These are phyloP conservation scores for Tricholoma sp. DNA, from an alignment of 768 basidiomycete species.

Conservation along the genomic window DNA sequence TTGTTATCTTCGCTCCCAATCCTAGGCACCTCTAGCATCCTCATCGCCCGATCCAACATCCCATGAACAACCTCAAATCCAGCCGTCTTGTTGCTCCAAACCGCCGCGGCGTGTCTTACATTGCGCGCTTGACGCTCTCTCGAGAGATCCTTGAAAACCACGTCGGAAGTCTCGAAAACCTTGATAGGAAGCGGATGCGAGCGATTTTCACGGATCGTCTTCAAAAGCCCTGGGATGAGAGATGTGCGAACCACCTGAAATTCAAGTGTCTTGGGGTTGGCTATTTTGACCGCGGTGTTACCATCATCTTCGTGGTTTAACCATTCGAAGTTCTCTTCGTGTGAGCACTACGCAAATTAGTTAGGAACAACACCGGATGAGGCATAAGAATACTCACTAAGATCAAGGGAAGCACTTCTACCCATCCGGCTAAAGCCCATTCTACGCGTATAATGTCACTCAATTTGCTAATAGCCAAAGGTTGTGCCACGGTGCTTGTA, in stretches of 20 bases:
- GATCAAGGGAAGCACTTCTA: slow-evolving; percentile 91
- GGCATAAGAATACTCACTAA: slow-evolving; percentile 49
- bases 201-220: slow-evolving; percentile 95
- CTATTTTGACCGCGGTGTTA: slow-evolving; percentile 80
- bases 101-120: slow-evolving; percentile 79
- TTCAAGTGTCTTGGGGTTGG: slow-evolving; percentile 96
- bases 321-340: slow-evolving; percentile 96
- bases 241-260: slow-evolving; percentile 98
- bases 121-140: slow-evolving; percentile 85
- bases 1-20: slow-evolving; percentile 53
- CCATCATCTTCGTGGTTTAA: slow-evolving; percentile 85
- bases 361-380: neutral
- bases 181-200: slow-evolving; percentile 89
- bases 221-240: slow-evolving; percentile 91
- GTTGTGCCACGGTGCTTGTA: slow-evolving; percentile 93
- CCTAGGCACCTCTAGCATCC: slow-evolving; percentile 87
- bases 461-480: slow-evolving; percentile 82
- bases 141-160: slow-evolving; percentile 79
- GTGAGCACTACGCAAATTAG: slow-evolving; percentile 69
- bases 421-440: slow-evolving; percentile 94
- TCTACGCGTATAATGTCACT: slow-evolving; percentile 84
- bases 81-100: slow-evolving; percentile 96
- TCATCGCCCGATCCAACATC: slow-evolving; percentile 91
- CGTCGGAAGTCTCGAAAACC: slow-evolving; percentile 91
- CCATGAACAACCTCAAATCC: slow-evolving; percentile 98